Percentiles rank a stretch among this genome's conserved stretches.
Evolutionary conservation across 345 rosid genomes (phyloP).

Genomic region (Crucihimalaya himalaica): DNA sequence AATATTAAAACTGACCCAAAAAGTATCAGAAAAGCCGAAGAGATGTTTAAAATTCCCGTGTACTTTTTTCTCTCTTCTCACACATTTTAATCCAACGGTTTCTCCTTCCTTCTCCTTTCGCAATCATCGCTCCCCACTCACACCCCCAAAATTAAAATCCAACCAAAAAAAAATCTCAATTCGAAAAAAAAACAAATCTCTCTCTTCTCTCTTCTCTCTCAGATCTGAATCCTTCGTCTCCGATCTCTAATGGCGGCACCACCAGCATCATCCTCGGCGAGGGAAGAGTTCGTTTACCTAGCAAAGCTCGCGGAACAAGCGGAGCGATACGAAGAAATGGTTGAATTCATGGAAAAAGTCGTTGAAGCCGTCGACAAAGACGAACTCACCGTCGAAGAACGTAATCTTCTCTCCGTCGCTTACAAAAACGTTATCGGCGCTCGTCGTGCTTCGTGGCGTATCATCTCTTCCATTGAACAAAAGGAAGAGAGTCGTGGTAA

Average conservation of each 20-base stretch:
- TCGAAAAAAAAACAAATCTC: constrained; percentile 5
- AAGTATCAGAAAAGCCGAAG: constrained; percentile 9
- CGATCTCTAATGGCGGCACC: constrained; percentile 46
- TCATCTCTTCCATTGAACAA: constrained; percentile 88
- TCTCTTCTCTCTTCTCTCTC: constrained; percentile 3
- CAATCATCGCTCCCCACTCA: constrained; percentile 36
- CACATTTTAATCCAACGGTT: constrained; percentile 30
- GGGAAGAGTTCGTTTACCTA: constrained; percentile 85
- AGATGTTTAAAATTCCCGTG: constrained; percentile 28
- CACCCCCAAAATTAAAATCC: background rate
- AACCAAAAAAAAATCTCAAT: background rate
- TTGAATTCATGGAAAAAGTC: constrained; percentile 91
- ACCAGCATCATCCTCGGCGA: constrained; percentile 47
- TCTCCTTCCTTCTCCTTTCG: constrained; percentile 16
- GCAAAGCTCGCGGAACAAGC: constrained; percentile 95
- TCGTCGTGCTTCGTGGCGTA: constrained; percentile 89
- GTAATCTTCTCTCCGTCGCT: constrained; percentile 92
- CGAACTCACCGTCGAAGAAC: constrained; percentile 82
- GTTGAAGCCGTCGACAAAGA: constrained; percentile 57
- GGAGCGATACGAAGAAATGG: constrained; percentile 97
- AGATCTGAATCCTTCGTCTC: constrained; percentile 38
- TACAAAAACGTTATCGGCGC: constrained; percentile 97
- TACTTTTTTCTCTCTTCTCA: background rate
- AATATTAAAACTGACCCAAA: constrained; percentile 1
- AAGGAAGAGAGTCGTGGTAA: constrained; percentile 96